Evolutionary conservation across 345 rosid genomes (phyloP).

Genomic region (Salix purpurea): DNA sequence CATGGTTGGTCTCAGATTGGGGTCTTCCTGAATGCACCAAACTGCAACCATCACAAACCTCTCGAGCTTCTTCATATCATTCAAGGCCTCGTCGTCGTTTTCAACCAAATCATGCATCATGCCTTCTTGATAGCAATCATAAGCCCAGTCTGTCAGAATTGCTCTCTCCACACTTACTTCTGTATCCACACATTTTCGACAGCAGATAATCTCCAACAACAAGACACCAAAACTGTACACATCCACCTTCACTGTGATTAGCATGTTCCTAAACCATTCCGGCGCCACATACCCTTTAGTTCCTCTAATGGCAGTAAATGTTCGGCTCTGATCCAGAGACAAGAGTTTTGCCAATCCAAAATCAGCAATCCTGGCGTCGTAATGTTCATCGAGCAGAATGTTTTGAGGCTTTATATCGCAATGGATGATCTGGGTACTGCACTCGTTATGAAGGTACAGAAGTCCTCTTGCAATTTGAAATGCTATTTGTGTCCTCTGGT

Average conservation of each 20-base stretch:
- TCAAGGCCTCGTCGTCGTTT: not conserved
- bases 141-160: conserved; percentile 12
- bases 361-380: conserved; percentile 6
- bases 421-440: conserved; percentile 2
- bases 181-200: not conserved
- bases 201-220: conserved; percentile 10
- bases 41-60: conserved; percentile 4
- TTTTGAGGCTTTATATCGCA: conserved; percentile 20
- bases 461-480: conserved; percentile 12
- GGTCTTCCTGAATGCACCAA: conserved; percentile 25
- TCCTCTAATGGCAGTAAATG: not conserved
- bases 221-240: conserved; percentile 16
- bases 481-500: conserved; percentile 1
- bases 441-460: conserved; percentile 16
- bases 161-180: not conserved
- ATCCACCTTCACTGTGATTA: conserved; percentile 1
- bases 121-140: not conserved
- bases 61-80: not conserved
- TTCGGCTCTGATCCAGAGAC: not conserved
- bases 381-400: conserved; percentile 11
- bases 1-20: conserved; percentile 8
- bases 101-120: not conserved
- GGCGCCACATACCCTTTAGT: conserved; percentile 17
- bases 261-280: conserved; percentile 7
- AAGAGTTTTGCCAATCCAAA: conserved; percentile 19